Percentiles rank a stretch among this genome's conserved stretches.
These are phyloP conservation scores for Elsinoe perseae DNA, from an alignment of 2,329 filamentous ascomycete genomes.

Conservation along the genomic window DNA sequence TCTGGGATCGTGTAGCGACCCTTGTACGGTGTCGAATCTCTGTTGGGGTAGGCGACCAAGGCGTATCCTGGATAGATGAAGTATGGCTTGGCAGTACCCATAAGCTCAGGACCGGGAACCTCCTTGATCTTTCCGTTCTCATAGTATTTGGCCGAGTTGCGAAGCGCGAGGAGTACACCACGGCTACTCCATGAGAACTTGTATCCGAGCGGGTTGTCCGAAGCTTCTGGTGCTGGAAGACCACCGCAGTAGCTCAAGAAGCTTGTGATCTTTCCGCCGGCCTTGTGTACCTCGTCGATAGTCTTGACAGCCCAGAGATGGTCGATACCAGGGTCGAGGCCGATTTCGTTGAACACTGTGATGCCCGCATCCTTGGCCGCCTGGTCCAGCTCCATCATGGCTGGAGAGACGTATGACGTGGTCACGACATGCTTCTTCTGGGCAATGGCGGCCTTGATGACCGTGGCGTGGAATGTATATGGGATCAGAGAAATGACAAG, in stretches of 20 bases:
- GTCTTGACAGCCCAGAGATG: constrained; percentile 77
- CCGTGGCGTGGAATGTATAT: constrained; percentile 78
- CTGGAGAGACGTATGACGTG: constrained; percentile 65
- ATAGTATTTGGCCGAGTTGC: constrained; percentile 78
- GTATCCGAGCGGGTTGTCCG: constrained; percentile 85
- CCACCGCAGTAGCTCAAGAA: constrained; percentile 85
- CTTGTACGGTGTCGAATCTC: constrained; percentile 79
- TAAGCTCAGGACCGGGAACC: constrained; percentile 46
- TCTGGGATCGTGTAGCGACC: constrained; percentile 90
- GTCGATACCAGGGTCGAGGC: constrained; percentile 64
- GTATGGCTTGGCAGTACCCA: constrained; percentile 83
- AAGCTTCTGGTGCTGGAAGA: constrained; percentile 59
- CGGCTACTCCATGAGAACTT: constrained; percentile 74
- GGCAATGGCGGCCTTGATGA: constrained; percentile 89
- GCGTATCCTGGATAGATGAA: constrained; percentile 81
- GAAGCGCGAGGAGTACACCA: constrained; percentile 78
- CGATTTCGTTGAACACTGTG: constrained; percentile 97
- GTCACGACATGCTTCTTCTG: constrained; percentile 96
- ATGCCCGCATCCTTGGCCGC: constrained; percentile 83
- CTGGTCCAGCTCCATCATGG: constrained; percentile 52
- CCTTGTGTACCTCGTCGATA: constrained; percentile 79
- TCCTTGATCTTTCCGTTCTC: constrained; percentile 65
- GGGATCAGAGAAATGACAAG: constrained; percentile 62
- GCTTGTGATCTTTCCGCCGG: constrained; percentile 72
- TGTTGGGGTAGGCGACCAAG: constrained; percentile 89